Base-by-base conservation (phyloP, 2,329 filamentous ascomycete species). In the Aspergillus bombycis region DNA sequence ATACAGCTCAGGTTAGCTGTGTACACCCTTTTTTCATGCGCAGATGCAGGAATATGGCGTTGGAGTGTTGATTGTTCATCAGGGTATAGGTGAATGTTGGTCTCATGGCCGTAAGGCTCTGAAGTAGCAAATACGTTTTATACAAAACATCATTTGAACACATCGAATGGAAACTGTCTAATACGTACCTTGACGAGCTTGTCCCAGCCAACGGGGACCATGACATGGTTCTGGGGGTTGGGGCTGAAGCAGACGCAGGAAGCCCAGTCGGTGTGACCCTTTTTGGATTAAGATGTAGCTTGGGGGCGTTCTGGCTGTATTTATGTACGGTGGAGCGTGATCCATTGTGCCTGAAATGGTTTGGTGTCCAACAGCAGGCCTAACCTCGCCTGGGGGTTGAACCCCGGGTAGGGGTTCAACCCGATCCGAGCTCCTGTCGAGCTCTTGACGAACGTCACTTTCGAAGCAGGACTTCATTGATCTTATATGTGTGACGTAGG, bases 81-180 rank as follows among this genome's bases (percentile, higher is more conserved):
- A 79, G 77, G 76, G 75, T 77, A 72, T 87, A 85, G 91, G 93
- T 94, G 91, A 91, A 88, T 87, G 84, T 86, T 96, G 89, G 92
- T 99, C 94, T 99, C 95, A 98, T 97, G 83, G 93, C 94, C 88
- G 58, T 82, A 82, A 84, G 88, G 93, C 93, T 99, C 95, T 97
- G 94, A 98, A 99, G 95, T 98, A 98, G 95, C 95, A 98, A 98
- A 98, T 98, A 98, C 94, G 93, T 93, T 85, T 26, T 80, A 82
- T 79, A 88, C 91, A 89, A 91, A 91, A 87, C 94, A 98, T 98
- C 94, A 93, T 95, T 81, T 88, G 85, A 85, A 71, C 60, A 67
- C 56, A 58, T 65, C 62, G 23, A 32, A 34, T 21, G 4, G 14
- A 57, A 65, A 23, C 21, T 21, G 28, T 9, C 28, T 57, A 57